Evolutionary conservation across 352 stramenopile genomes (phyloP).

Genomic region (Phytophthora pisi): DNA sequence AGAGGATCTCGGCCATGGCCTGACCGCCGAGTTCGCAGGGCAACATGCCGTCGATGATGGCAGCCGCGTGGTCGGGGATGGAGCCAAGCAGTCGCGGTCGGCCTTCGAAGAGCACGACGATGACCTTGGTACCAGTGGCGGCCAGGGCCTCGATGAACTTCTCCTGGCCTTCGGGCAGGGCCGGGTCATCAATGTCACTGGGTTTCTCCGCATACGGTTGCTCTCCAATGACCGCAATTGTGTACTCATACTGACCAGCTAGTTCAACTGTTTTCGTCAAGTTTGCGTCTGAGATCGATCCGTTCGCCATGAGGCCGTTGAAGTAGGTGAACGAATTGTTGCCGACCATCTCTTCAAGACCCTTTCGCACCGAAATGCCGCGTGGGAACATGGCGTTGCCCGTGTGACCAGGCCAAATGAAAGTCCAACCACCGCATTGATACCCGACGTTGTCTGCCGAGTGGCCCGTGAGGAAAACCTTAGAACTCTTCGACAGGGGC

Average conservation of each 20-base stretch:
- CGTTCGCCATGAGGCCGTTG: conserved; percentile 51
- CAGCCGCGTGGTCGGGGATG: conserved; percentile 52
- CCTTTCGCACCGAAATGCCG: conserved; percentile 49
- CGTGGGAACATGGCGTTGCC: conserved; percentile 57
- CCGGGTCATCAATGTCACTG: conserved; percentile 76
- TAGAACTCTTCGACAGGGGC: conserved; percentile 39
- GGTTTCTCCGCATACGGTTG: conserved; percentile 79
- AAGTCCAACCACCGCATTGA: conserved; percentile 75
- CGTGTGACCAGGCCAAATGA: conserved; percentile 80
- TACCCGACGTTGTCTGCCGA: conserved; percentile 64
- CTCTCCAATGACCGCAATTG: conserved; percentile 79
- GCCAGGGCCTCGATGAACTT: conserved; percentile 70
- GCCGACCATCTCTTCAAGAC: conserved; percentile 26
- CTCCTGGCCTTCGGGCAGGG: conserved; percentile 60
- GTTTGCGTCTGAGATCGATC: conserved; percentile 47
- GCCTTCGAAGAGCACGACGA: conserved; percentile 76
- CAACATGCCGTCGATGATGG: conserved; percentile 79
- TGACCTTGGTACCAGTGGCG: conserved; percentile 66
- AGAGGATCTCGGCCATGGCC: conserved; percentile 80
- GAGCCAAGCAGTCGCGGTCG: conserved; percentile 72
- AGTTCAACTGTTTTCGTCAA: conserved; percentile 51
- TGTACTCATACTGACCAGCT: conserved; percentile 53
- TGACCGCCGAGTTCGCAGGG: conserved; percentile 76
- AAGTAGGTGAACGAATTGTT: conserved; percentile 49
- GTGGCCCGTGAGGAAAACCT: conserved; percentile 69